Percentiles rank a stretch among this genome's conserved stretches.
Evolutionary conservation across 2,329 filamentous ascomycete genomes (phyloP).

Genomic region (Stagonosporopsis tanaceti): DNA sequence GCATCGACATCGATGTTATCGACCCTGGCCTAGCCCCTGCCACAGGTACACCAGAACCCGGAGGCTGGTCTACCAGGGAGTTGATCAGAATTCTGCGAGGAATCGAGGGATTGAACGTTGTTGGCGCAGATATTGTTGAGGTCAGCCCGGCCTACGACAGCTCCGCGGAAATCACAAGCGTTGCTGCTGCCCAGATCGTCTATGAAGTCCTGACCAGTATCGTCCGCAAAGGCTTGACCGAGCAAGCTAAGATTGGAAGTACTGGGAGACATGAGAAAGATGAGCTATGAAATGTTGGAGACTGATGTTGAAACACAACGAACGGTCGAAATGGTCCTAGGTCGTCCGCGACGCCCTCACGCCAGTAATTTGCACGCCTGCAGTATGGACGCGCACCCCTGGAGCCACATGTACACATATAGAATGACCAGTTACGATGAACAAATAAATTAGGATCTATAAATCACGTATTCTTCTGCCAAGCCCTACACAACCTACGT

Average conservation of each 20-base stretch:
- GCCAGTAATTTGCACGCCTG: background rate
- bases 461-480: conserved; percentile 6
- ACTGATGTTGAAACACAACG: background rate
- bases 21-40: conserved; percentile 78
- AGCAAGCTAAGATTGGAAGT: conserved; percentile 42
- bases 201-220: conserved; percentile 85
- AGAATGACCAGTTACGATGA: background rate
- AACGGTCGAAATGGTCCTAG: background rate
- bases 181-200: conserved; percentile 83
- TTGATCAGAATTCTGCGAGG: conserved; percentile 83
- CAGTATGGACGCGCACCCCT: background rate
- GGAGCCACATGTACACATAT: background rate
- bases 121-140: conserved; percentile 91
- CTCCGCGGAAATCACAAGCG: conserved; percentile 77
- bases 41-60: conserved; percentile 88
- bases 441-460: background rate
- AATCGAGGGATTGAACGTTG: conserved; percentile 82
- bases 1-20: conserved; percentile 81
- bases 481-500: conserved; percentile 27
- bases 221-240: conserved; percentile 65
- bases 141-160: conserved; percentile 87
- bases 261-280: conserved; percentile 31
- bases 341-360: background rate
- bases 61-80: conserved; percentile 90
- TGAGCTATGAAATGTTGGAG: conserved; percentile 31